Evolutionary conservation across 495 filamentous ascomycete genomes (phyloP).

Genomic region (Penicillium coffeae): DNA sequence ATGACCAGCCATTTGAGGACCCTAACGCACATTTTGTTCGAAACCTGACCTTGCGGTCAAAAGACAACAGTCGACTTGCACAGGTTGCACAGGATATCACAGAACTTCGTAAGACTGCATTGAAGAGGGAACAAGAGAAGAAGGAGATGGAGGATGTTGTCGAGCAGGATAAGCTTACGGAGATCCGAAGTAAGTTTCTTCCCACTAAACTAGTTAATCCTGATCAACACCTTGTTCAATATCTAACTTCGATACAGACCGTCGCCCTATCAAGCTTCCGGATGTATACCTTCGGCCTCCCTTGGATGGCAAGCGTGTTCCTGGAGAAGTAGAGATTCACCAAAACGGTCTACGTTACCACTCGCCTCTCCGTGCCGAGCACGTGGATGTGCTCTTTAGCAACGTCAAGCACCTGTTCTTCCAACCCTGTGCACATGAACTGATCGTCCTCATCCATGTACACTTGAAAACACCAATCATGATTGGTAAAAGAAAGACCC

Average conservation of each 20-base stretch:
- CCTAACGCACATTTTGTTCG: slow-evolving; percentile 91
- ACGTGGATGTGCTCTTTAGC: slow-evolving; percentile 95
- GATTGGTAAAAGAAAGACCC: slow-evolving; percentile 97
- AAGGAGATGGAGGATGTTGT: slow-evolving; percentile 99
- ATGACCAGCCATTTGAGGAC: slow-evolving; percentile 98
- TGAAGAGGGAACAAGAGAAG: slow-evolving; percentile 93
- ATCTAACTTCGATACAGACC: slow-evolving; percentile 49
- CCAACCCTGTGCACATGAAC: slow-evolving; percentile 90
- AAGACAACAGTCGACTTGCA: slow-evolving; percentile 79
- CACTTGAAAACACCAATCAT: slow-evolving; percentile 98
- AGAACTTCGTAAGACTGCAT: slow-evolving; percentile 85
- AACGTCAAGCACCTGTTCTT: slow-evolving; percentile 99
- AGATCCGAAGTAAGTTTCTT: slow-evolving; percentile 69
- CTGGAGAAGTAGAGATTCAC: slow-evolving; percentile 94
- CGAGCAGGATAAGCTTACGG: slow-evolving; percentile 93
- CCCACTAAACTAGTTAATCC: background rate
- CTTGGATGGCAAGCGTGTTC: slow-evolving; percentile 91
- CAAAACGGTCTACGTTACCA: slow-evolving; percentile 97
- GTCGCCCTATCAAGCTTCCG: slow-evolving; percentile 79
- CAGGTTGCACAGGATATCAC: slow-evolving; percentile 87
- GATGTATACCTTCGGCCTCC: slow-evolving; percentile 92
- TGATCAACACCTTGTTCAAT: slow-evolving; percentile 1
- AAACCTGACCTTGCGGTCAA: slow-evolving; percentile 89
- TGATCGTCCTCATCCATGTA: slow-evolving; percentile 97
- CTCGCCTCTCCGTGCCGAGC: slow-evolving; percentile 75